Base-by-base conservation (phyloP, 257 asterid species). In the Jasminum sambac region DNA sequence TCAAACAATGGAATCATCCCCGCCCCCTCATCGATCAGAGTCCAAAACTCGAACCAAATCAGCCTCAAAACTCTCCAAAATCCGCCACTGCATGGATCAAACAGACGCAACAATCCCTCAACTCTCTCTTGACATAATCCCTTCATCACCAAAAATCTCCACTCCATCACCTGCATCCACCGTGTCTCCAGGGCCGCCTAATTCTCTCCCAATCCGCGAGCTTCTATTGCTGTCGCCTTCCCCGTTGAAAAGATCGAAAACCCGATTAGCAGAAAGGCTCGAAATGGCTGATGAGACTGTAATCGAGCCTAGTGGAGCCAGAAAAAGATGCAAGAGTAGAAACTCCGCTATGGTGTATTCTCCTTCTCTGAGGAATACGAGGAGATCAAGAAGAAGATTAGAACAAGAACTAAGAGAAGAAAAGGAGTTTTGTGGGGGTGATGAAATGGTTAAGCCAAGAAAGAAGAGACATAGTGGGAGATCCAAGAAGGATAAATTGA, bases 391-490 rank as follows among this genome's bases (percentile, higher is more conserved):
- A 46, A 82, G 89, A 57, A 70, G 86, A 66, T 61, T 84, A 67
- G 98, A 91, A 73, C 91, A 85, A 38, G 96, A 89, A 61, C 34
- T 75, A 74, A 88, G 84, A 70, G 96, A 88, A 52, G 96, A 88
- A 39, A 88, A 76, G 75, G 97, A 92, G 61, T 55, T 67, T 59
- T 85, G 70, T 50, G 75, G 58, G 21, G 96, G 79, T 40, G 98
- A 86, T 10, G 97, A 90, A 30, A 58, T 77, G 77, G 72, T 68
- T 26, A 91, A 84, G 84, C 83, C 88, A 2, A 87, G 86, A 68
- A 91, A 83, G 86, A 95, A 87, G 81, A 87, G 89, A 81, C 83
- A 80, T 0, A 67, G 77, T 46, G 84, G 84, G 14, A 82, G 81
- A 72, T 74, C 94, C 25, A 82, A 79, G 74, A 87, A 84, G 77